Evolutionary conservation across 345 rosid species (phyloP), one percentile per base, ranked within the genome.

Genomic region (Bruguiera sexangula): DNA sequence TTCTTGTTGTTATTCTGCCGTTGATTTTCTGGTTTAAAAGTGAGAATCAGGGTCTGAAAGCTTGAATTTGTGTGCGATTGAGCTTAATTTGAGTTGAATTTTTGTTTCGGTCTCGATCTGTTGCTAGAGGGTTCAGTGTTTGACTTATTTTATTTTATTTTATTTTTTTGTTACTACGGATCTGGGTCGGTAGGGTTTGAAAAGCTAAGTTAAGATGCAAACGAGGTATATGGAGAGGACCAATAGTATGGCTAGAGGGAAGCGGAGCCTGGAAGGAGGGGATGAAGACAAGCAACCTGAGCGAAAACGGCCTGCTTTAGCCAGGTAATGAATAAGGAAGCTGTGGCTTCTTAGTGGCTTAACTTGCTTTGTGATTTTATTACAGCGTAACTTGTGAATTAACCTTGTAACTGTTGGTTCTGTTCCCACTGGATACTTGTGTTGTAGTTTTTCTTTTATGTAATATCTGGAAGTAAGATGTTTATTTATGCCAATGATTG

Each of bases 291-390:
- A 77, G 56, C 87, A 89, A 75, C 89, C 96, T 24, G 97, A 88
- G 69, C 79, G 86, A 77, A 94, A 91, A 74, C 83, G 91, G 34
- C 98, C 98, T 1, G 98, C 98, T 84, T 81, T 94, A 73, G 95
- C 98, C n/a, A 88, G 98, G 96, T 89, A 34, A 30, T 30, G 62
- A 43, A 18, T 21, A 51, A 20, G n/a, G 6, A 43, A 39, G n/a
- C 51, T 55, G 20, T 58, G 22, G 54, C 29, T 59, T 20, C 24
- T 2, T 32, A 22, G 6, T 43, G 18, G 16, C 51, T 56, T n/a
- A 15, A 56, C 31, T 56, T 56, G 29, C 4, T 3, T 13, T 13
- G 50, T 43, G 50, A 13, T 43, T 43, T 13, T 43, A 43, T 13
- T 43, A 13, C 18, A 43, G 50, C 50, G 50, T 13, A 43, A 43